phyloP scores from a whole-genome alignment of 345 rosid species.

The Erucastrum elatum region DNA sequence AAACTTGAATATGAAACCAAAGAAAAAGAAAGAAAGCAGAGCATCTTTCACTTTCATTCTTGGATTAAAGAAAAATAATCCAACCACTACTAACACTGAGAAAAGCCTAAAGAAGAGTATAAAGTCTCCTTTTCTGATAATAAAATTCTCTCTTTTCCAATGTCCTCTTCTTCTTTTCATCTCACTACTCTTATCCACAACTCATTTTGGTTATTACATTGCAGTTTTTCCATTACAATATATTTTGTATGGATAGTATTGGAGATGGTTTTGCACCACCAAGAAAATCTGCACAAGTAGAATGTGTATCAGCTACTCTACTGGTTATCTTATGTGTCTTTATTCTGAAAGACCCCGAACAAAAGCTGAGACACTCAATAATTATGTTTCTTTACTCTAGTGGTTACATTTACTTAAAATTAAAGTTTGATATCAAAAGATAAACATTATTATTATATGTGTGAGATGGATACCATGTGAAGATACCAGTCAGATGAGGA shows the following conservation, averaged over 20 bases:
- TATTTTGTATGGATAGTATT: not conserved
- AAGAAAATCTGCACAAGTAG: not conserved
- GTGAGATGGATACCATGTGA: no score
- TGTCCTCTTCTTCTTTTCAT: conserved; percentile 21
- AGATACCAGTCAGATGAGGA: no score
- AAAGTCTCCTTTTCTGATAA: conserved; percentile 22
- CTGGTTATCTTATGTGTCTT: no score
- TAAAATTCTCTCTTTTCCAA: conserved; percentile 17
- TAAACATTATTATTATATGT: no score
- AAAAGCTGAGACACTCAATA: not conserved
- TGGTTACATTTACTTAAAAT: not conserved
- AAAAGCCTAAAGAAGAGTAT: conserved; percentile 24
- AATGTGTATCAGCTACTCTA: not conserved
- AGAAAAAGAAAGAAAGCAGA: conserved; percentile 10
- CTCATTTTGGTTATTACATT: not conserved
- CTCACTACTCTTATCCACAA: not conserved
- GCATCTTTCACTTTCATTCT: conserved; percentile 39
- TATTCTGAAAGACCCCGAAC: no score
- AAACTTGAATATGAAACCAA: conserved; percentile 7
- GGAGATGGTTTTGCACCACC: not conserved
- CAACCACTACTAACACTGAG: conserved; percentile 31
- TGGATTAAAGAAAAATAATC: conserved; percentile 28
- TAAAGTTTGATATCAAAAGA: no score
- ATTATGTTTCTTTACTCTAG: not conserved
- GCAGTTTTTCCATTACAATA: not conserved